A percentile compares a stretch with the other conserved stretches of the same genome.
These are phyloP conservation scores for Phalaenopsis hybrid DNA, from an alignment of 116 monocot species.

Conservation along the genomic window DNA sequence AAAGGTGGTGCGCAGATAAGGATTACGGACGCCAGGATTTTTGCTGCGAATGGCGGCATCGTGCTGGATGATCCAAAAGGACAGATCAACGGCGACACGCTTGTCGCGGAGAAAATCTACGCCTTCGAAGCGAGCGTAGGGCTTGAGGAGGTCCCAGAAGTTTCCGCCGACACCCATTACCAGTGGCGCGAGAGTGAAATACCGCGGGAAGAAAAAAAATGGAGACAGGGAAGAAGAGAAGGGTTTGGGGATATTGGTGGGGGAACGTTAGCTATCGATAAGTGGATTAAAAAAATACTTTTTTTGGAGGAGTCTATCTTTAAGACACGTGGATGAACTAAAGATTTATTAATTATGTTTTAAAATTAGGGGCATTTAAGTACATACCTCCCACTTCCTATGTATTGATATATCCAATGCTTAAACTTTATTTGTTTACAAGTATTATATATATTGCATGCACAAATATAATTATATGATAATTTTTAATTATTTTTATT, in stretches of 20 bases:
- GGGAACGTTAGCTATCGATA: not conserved
- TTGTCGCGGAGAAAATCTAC: slow-evolving; percentile 75
- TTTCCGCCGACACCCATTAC: slow-evolving; percentile 80
- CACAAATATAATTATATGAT: no score
- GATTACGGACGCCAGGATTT: slow-evolving; percentile 29
- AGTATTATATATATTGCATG: no score
- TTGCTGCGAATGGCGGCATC: slow-evolving; percentile 51
- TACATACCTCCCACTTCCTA: no score
- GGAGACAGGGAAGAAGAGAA: not conserved
- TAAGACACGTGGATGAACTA: no score
- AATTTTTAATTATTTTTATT: no score
- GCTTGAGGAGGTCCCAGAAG: slow-evolving; percentile 97
- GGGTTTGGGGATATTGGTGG: not conserved
- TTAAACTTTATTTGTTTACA: no score
- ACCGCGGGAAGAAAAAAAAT: not conserved
- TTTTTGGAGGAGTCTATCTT: no score
- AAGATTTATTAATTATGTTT: no score
- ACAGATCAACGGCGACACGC: slow-evolving; percentile 93
- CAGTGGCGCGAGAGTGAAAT: not conserved
- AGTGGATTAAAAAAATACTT: no score
- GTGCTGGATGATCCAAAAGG: slow-evolving; percentile 97
- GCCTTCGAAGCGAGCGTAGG: slow-evolving; percentile 59
- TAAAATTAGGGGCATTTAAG: no score
- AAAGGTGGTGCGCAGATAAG: slow-evolving; percentile 86
- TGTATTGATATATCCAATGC: no score